Conservation (phyloP, 2,329 filamentous ascomycete genomes). For the Blumeriella jaapii region DNA sequence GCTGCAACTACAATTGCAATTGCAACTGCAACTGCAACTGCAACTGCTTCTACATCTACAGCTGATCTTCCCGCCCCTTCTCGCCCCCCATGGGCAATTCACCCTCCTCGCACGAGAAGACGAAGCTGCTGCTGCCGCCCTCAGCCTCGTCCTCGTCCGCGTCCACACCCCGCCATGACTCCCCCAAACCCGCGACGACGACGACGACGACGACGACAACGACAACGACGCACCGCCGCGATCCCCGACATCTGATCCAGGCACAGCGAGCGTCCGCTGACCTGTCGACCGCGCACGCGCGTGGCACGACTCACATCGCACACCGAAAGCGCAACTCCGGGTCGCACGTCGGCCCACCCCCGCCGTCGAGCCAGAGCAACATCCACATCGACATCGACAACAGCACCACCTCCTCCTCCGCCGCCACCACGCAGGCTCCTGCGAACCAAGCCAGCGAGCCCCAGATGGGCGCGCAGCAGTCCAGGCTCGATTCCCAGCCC, state of each 20-base stretch:
- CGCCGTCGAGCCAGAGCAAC: no score
- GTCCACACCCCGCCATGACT: slow-evolving; percentile 21
- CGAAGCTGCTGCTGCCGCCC: no score
- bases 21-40: no score
- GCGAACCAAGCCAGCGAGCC: no score
- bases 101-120: slow-evolving; percentile 31
- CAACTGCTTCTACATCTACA: not conserved
- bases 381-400: no score
- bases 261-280: slow-evolving; percentile 48
- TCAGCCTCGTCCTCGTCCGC: slow-evolving; percentile 23
- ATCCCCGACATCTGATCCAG: slow-evolving; percentile 42
- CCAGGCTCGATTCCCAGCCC: slow-evolving; percentile 26
- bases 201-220: no score
- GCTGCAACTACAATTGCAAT: no score
- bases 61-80: not conserved
- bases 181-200: slow-evolving; percentile 17
- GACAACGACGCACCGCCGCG: no score
- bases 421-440: no score
- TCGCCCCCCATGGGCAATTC: slow-evolving; percentile 35
- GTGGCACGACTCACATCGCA: slow-evolving; percentile 23
- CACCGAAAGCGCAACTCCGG: slow-evolving; percentile 20
- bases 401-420: no score
- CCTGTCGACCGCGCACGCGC: slow-evolving; percentile 47
- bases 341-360: slow-evolving; percentile 8
- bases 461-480: slow-evolving; percentile 18